A percentile compares a stretch with the other conserved stretches of the same genome.
These are phyloP conservation scores for Rosa hybrid DNA, from an alignment of 331 rosid genomes.

Conservation along the genomic window DNA sequence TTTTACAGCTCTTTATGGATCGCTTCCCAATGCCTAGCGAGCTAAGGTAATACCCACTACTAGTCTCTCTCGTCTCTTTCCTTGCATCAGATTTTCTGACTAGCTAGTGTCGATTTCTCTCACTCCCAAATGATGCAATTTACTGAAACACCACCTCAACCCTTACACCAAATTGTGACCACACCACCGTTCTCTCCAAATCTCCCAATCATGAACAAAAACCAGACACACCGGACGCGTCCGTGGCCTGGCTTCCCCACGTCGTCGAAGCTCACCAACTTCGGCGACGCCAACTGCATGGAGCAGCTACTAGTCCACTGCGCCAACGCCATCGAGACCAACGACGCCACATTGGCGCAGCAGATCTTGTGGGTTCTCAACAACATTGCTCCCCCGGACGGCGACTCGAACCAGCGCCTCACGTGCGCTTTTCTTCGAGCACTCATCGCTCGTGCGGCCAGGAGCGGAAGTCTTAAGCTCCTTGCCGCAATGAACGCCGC, in stretches of 20 bases:
- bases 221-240: conserved; percentile 44
- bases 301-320: conserved; percentile 86
- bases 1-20: conserved; percentile 28
- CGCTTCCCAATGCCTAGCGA: conserved; percentile 43
- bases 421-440: conserved; percentile 80
- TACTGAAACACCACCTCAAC: conserved; percentile 42
- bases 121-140: conserved; percentile 66
- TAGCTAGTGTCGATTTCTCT: conserved; percentile 12
- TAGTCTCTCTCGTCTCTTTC: conserved; percentile 61
- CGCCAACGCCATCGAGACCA: conserved; percentile 79
- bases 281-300: conserved; percentile 87
- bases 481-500: conserved; percentile 49
- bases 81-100: conserved; percentile 14
- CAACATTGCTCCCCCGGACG: conserved; percentile 85
- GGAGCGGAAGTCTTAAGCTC: conserved; percentile 59
- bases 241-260: conserved; percentile 84
- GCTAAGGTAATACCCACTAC: conserved; percentile 33
- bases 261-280: conserved; percentile 27
- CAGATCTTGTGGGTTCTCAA: conserved; percentile 93
- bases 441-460: conserved; percentile 69
- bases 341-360: conserved; percentile 82
- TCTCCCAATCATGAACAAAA: conserved; percentile 54
- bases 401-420: conserved; percentile 83
- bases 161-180: conserved; percentile 46
- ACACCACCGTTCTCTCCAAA: conserved; percentile 39